Conservation (phyloP, 768 basidiomycete genomes). For the Termitomyces sp. region DNA sequence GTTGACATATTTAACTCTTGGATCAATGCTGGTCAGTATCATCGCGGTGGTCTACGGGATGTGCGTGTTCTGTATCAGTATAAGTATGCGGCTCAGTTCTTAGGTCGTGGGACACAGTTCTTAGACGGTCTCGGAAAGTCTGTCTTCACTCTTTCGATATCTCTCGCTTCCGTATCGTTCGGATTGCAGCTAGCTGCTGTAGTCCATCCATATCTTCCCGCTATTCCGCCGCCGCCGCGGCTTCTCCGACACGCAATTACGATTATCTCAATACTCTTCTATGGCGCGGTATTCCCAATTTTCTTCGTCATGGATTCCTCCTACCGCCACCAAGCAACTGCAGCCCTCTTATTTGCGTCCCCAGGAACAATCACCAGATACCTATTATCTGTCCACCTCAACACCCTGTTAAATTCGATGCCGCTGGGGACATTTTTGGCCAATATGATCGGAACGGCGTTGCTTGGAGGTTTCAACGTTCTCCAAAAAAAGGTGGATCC, state of each 20-base stretch:
- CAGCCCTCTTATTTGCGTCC: constrained; percentile 84
- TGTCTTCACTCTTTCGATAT: constrained; percentile 71
- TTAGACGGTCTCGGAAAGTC: constrained; percentile 83
- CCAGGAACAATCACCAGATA: constrained; percentile 88
- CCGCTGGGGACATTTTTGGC: constrained; percentile 78
- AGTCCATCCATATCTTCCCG: constrained; percentile 35
- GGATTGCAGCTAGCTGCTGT: constrained; percentile 59
- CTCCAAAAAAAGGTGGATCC: constrained; percentile 52
- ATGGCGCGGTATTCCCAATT: constrained; percentile 69
- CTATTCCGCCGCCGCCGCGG: constrained; percentile 35
- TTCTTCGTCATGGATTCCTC: constrained; percentile 68
- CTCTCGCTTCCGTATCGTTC: constrained; percentile 71
- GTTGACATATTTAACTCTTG: constrained; percentile 83
- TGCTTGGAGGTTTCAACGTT: constrained; percentile 70
- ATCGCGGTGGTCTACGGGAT: constrained; percentile 63
- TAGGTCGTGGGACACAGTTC: constrained; percentile 42
- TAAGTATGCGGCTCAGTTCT: not conserved
- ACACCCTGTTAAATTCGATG: constrained; percentile 53
- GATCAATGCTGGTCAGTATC: constrained; percentile 55
- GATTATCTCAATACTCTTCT: constrained; percentile 54
- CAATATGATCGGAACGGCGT: constrained; percentile 75
- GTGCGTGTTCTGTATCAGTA: constrained; percentile 37
- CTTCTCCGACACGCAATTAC: constrained; percentile 46
- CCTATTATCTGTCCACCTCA: constrained; percentile 66
- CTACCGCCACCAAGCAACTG: constrained; percentile 77